Conservation (phyloP, 2,329 filamentous ascomycete species). For the Aureobasidium sp. region DNA sequence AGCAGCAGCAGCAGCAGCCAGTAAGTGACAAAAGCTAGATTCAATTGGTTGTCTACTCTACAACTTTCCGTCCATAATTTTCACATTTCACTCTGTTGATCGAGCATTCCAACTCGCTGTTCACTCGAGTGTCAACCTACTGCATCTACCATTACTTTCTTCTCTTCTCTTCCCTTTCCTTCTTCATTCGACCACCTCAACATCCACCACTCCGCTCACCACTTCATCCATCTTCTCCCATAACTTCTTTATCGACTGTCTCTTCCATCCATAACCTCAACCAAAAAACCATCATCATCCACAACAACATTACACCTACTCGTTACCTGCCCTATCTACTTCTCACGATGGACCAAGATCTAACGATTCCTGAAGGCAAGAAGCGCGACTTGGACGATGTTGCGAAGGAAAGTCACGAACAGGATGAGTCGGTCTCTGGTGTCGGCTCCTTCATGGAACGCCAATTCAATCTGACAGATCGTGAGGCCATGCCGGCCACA, state of each 20-base stretch:
- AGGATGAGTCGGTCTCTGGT: constrained; percentile 16
- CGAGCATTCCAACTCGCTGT: neutral
- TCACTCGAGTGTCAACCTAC: neutral
- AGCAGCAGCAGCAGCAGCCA: neutral
- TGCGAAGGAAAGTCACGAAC: constrained; percentile 9
- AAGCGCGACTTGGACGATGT: neutral
- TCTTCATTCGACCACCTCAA: neutral
- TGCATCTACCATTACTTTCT: neutral
- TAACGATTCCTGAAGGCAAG: neutral
- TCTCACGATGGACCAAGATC: neutral
- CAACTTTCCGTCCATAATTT: neutral
- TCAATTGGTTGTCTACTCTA: neutral
- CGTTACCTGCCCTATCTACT: neutral
- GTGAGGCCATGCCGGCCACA: constrained; percentile 48
- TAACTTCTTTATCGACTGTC: neutral
- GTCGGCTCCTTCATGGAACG: constrained; percentile 62
- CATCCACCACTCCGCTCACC: neutral
- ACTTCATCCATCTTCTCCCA: neutral
- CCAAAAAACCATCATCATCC: neutral
- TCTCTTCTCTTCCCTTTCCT: neutral
- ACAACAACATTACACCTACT: neutral
- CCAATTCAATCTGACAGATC: constrained; percentile 66
- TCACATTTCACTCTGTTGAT: neutral
- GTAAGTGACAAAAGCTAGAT: neutral
- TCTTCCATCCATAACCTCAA: neutral